Conservation (phyloP, 2,329 filamentous ascomycete species). For the Aspergillus neotritici region DNA sequence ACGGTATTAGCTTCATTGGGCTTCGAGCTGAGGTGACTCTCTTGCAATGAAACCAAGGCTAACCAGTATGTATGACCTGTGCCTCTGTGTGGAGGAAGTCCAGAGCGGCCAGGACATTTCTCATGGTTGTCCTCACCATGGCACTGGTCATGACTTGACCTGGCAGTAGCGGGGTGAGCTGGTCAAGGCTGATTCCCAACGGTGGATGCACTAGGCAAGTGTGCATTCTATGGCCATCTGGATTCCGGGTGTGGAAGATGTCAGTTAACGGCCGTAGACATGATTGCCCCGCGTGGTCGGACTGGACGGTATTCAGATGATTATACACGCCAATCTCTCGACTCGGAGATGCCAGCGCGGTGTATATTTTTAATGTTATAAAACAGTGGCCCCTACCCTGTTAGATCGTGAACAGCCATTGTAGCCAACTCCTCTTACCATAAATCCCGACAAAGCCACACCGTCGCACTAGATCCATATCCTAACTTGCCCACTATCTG, state of each 20-base stretch:
- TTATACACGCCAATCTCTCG: conserved; percentile 23
- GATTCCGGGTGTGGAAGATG: conserved; percentile 22
- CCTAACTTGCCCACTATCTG: conserved; percentile 13
- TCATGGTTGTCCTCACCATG: conserved; percentile 20
- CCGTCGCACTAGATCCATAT: conserved; percentile 10
- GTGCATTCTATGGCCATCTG: conserved; percentile 14
- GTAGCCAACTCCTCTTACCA: background rate
- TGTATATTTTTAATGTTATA: conserved; percentile 15
- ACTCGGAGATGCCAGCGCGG: conserved; percentile 4
- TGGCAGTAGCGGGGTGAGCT: conserved; percentile 13
- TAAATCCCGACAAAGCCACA: conserved; percentile 8
- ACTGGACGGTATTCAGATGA: conserved; percentile 19
- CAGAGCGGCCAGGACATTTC: conserved; percentile 19
- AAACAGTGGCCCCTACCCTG: conserved; percentile 5
- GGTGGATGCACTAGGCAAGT: conserved; percentile 26
- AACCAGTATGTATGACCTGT: conserved; percentile 24
- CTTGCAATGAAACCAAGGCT: background rate
- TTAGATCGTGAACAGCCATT: background rate
- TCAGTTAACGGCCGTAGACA: conserved; percentile 25
- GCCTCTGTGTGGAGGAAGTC: conserved; percentile 27
- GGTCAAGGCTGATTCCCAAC: conserved; percentile 21
- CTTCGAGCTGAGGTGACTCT: background rate
- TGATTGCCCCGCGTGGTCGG: conserved; percentile 19
- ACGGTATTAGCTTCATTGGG: background rate
- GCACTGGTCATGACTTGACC: conserved; percentile 15